Base-by-base conservation (phyloP, 305 asterid species). In the Coffea humblotiana region DNA sequence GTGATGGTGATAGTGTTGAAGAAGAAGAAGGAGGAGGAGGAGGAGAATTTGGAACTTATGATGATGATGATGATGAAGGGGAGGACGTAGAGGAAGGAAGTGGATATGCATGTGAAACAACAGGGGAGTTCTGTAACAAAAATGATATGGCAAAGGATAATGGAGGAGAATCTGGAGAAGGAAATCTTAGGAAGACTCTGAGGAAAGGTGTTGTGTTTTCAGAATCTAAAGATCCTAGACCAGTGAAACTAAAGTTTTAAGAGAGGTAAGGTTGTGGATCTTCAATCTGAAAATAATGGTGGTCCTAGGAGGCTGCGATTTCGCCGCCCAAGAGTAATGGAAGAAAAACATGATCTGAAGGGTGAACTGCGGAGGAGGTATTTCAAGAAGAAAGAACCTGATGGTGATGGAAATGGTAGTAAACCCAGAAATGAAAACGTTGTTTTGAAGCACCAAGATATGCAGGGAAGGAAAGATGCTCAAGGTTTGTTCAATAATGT, bases 401-500 rank as follows among this genome's bases (percentile, higher is more conserved):
- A 76, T 19, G 85, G 75, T 56, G 86, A 76, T 56, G 80, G 76
- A 8, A 76, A 71, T 60, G 76, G 64, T 77, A 79, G 77, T 29
- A 85, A 76, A 66, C 76, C 35, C 43, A 71, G 78, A 43, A 79
- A 92, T 25, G 87, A 82, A 65, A 88, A 86, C 82, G 88, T 93
- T 15, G 87, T 87, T 25, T 84, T 95, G 84, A 89, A 93, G 90
- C 99, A 91, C 82, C 97, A 90, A 86, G 91, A 86, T 79, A 77
- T 86, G 80, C 89, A 87, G 86, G 94, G 77, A 61, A 95, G 91
- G 91, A 95, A 90, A 88, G 97, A 89, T 75, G 92, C 88, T 61
- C 98, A 87, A 86, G 94, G 95, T 74, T 81, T 93, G 67, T 80
- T 92, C 77, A 95, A 93, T 79, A 91, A 90, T 76, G 98, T 95